Conservation (phyloP, 73 alveolate genomes). For the Paramecium sexaurelia region DNA sequence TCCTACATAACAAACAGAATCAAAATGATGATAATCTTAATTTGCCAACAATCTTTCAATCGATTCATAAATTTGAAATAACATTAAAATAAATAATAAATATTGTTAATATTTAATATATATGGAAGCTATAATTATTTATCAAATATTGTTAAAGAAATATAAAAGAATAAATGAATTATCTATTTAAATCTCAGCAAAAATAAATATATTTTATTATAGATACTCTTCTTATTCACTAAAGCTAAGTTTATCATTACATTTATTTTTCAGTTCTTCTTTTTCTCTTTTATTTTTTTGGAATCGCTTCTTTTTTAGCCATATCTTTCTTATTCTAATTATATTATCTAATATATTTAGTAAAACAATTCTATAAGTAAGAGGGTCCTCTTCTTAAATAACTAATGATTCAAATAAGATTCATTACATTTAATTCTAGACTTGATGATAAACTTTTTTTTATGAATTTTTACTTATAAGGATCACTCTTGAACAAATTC, state of each 20-base stretch:
- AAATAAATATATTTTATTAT: too few relatives aligned
- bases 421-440: neutral
- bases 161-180: too few relatives aligned
- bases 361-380: neutral
- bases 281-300: neutral
- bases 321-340: neutral
- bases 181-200: too few relatives aligned
- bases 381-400: neutral
- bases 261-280: neutral
- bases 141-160: too few relatives aligned
- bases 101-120: too few relatives aligned
- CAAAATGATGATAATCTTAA: conserved; percentile 4
- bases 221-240: too few relatives aligned
- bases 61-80: neutral
- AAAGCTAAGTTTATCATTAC: neutral
- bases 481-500: neutral
- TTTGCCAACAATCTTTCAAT: neutral
- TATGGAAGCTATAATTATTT: too few relatives aligned
- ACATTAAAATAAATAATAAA: neutral
- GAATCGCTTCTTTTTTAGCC: neutral
- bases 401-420: neutral
- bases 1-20: neutral
- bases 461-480: neutral
- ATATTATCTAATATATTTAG: neutral
- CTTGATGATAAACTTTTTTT: neutral